Evolutionary conservation across 2,329 filamentous ascomycete species (phyloP).

Genomic region (Sclerotinia borealis): DNA sequence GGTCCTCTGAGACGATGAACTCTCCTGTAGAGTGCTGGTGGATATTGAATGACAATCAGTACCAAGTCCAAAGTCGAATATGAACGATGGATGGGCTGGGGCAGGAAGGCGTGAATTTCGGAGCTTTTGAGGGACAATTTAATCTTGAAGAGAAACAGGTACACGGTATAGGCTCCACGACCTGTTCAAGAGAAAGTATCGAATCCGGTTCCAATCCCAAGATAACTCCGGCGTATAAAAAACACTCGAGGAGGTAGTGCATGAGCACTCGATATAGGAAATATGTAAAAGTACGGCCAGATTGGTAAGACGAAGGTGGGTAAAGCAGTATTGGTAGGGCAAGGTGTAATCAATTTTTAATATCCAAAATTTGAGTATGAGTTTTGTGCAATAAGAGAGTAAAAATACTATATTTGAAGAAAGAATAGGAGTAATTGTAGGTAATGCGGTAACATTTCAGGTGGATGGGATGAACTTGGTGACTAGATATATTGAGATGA

Average conservation of each 20-base stretch:
- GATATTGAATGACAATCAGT: too few species aligned
- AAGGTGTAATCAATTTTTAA: not conserved
- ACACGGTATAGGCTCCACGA: not conserved
- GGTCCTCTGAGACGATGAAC: not conserved
- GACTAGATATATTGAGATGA: not conserved
- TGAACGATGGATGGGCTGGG: not conserved
- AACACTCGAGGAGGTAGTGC: not conserved
- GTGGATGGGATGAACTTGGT: not conserved
- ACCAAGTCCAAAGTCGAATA: not conserved
- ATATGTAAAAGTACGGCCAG: not conserved
- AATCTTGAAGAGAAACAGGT: not conserved
- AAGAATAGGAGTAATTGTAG: not conserved
- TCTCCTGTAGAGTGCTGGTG: not conserved
- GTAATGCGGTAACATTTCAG: not conserved
- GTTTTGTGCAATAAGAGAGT: not conserved
- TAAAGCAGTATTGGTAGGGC: not conserved
- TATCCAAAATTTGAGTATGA: not conserved
- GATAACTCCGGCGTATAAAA: not conserved
- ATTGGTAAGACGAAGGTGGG: not conserved
- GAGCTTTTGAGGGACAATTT: not conserved
- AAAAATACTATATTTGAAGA: not conserved
- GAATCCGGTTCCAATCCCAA: constrained; percentile 1
- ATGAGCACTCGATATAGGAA: not conserved
- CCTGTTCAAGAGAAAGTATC: not conserved
- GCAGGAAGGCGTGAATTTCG: not conserved